A percentile compares a stretch with the other conserved stretches of the same genome.
Evolutionary conservation across 106 monocot genomes (phyloP).

Genomic region (Iris macrosiphon): DNA sequence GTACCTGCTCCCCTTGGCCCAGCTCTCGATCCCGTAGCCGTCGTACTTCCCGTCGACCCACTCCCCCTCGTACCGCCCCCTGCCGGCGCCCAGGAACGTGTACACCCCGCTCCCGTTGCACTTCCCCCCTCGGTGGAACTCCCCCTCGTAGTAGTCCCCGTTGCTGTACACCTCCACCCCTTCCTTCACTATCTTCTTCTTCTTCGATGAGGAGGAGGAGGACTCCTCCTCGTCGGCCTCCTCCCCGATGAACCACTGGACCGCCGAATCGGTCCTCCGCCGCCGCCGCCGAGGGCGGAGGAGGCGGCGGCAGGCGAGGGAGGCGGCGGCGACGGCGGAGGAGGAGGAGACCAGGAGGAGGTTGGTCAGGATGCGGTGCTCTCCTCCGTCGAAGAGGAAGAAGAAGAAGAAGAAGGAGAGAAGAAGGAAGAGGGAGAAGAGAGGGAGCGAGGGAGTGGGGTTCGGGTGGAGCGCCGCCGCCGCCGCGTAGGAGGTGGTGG

Average conservation of each 20-base stretch:
- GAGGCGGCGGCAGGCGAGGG: not conserved
- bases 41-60: slow-evolving; percentile 48
- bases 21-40: slow-evolving; percentile 42
- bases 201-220: not conserved
- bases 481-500: not conserved
- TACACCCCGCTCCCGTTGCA: slow-evolving; percentile 41
- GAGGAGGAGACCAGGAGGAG: not conserved
- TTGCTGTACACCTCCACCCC: slow-evolving; percentile 32
- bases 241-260: slow-evolving; percentile 29
- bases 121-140: slow-evolving; percentile 34
- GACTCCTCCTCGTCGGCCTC: not conserved
- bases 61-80: slow-evolving; percentile 44
- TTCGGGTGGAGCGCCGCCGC: not conserved
- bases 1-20: slow-evolving; percentile 35
- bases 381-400: not conserved
- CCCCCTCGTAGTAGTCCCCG: slow-evolving; percentile 45
- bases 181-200: slow-evolving; percentile 7
- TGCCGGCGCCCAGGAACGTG: slow-evolving; percentile 18
- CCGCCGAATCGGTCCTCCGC: not conserved
- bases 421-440: slow-evolving; percentile 8
- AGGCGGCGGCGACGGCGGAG: not conserved
- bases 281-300: not conserved
- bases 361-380: not conserved
- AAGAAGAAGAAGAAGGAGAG: slow-evolving; percentile 17
- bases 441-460: not conserved